A percentile compares a stretch with the other conserved stretches of the same genome.
Conservation (phyloP, 371 early-diverging fungal genomes). For the Saksenaea oblongispora region DNA sequence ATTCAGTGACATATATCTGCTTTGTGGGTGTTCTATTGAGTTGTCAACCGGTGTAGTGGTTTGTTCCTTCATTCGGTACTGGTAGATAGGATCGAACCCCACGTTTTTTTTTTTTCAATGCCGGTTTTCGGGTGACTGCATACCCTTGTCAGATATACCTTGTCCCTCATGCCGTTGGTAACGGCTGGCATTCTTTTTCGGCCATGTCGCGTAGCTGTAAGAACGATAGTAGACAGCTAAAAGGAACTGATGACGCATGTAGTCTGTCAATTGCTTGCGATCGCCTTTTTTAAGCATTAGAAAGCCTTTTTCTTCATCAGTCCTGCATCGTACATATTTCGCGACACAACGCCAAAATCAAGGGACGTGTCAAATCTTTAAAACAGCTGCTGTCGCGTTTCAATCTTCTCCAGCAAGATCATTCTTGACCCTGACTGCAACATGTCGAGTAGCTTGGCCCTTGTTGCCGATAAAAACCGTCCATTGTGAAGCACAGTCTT, state of each 20-base stretch:
- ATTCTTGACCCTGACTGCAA: background rate
- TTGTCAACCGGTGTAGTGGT: too few relatives aligned
- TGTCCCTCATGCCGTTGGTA: background rate
- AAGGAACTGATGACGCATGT: background rate
- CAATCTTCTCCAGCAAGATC: background rate
- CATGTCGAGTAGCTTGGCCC: background rate
- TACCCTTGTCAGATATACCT: background rate
- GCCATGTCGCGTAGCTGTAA: background rate
- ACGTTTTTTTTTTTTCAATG: background rate
- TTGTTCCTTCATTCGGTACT: background rate
- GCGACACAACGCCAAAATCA: background rate
- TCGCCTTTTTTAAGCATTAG: background rate
- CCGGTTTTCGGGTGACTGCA: background rate
- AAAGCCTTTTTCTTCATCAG: background rate
- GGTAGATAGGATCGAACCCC: background rate
- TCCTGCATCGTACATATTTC: background rate
- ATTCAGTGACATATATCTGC: too few relatives aligned
- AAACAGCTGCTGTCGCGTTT: background rate
- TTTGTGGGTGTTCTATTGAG: too few relatives aligned
- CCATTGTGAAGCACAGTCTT: conserved; percentile 18
- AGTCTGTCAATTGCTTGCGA: background rate
- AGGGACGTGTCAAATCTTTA: background rate
- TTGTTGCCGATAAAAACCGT: conserved; percentile 7
- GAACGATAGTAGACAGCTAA: background rate
- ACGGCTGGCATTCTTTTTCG: background rate